phyloP scores from a whole-genome alignment of 148 eudicot species.

The Silene conica region DNA sequence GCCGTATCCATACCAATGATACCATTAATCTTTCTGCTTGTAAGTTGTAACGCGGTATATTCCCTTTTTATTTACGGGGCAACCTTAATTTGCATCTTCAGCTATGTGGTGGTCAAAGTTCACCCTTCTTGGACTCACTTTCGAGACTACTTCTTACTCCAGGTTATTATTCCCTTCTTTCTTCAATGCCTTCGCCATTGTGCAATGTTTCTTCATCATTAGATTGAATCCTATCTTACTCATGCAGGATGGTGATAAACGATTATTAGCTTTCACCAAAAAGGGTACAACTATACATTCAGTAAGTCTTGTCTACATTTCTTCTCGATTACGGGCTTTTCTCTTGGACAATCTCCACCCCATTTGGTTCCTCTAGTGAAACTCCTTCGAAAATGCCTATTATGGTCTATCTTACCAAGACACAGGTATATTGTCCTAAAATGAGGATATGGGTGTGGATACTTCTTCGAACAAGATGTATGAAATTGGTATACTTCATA shows the following conservation, averaged over 20 bases:
- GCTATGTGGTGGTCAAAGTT: constrained; percentile 93
- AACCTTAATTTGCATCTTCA: constrained; percentile 37
- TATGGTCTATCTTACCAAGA: no score
- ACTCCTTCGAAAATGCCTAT: no score
- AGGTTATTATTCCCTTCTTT: constrained; percentile 40
- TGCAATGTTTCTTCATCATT: constrained; percentile 1
- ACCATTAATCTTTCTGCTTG: neutral
- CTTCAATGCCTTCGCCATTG: constrained; percentile 1
- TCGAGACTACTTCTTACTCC: constrained; percentile 65
- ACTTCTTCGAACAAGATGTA: no score
- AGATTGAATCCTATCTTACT: constrained; percentile 9
- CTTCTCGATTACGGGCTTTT: neutral
- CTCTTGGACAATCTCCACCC: neutral
- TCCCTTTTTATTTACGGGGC: neutral
- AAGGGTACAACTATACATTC: constrained; percentile 72
- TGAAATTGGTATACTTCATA: no score
- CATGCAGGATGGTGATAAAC: constrained; percentile 71
- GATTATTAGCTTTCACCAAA: constrained; percentile 88
- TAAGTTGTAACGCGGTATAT: neutral
- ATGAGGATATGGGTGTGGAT: no score
- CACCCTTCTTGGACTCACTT: constrained; percentile 85
- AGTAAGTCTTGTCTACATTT: constrained; percentile 40
- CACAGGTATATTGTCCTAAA: no score
- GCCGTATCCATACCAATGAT: constrained; percentile 76
- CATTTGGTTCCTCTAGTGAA: no score